Base-by-base conservation (phyloP, 768 basidiomycete genomes). In the Thelephora ganbajun region DNA sequence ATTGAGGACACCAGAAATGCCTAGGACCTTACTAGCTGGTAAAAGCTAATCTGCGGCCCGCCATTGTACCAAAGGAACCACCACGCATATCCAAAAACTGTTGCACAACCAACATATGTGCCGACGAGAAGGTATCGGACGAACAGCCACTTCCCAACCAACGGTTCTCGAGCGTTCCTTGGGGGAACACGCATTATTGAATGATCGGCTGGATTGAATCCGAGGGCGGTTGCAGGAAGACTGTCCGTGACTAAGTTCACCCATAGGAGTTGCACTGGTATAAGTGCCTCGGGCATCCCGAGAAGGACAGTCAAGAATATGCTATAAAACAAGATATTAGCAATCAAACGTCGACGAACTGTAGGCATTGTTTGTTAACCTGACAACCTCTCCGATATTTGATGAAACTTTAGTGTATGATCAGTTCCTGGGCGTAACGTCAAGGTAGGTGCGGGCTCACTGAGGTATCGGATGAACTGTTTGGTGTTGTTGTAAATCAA, bases 401-500 rank as follows among this genome's bases (percentile, higher is more conserved):
- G 89, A 92, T 26, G 92, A 96, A 66, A 89, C 82, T 84, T 53
- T 34, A 7, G 33, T 36, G 9, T 30, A 47, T 22, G 14, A 33
- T 49, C 36, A 52, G 36, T 34, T 59, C 44, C 33, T 18, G 41
- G 37, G 49, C n/a, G 33, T 33, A 35, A 20, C 49, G 45, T 30
- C 47, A 36, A 16, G 45, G 22, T 30, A 34, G 48, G 48, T 16
- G 34, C 34, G 26, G 14, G 73, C 83, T 35, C 57, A 88, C 84
- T 98, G 60, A 99, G 82, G 69, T 98, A 99, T 57, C 94, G 84
- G 65, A 99, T 97, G 66, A 99, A 99, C 62, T 98, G 94, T 68
- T 99, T 99, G 41, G 93, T 98, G 67, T 99, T 99, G 68, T 97
- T 97, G 66, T 97, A 98, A 59, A 98, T 99, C 49, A 94, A 73